Conservation (phyloP, 805 yeast species). For the Wickerhamomyces mucosus region DNA sequence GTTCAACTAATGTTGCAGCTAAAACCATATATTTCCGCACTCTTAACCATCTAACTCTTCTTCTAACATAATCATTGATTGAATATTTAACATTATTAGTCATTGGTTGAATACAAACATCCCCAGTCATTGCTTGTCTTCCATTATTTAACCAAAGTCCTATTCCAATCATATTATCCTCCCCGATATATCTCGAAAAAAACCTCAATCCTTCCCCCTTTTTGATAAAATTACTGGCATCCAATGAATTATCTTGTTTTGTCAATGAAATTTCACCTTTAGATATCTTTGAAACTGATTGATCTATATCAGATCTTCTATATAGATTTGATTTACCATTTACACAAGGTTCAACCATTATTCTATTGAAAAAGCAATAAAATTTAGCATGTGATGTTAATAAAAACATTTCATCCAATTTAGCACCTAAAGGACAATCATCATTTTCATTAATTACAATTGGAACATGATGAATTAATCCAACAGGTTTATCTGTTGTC, state of each 20-base stretch:
- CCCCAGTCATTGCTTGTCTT: slow-evolving; percentile 71
- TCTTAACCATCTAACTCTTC: slow-evolving; percentile 79
- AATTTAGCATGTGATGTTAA: slow-evolving; percentile 80
- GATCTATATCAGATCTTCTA: slow-evolving; percentile 54
- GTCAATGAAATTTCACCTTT: slow-evolving; percentile 21
- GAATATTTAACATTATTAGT: slow-evolving; percentile 13
- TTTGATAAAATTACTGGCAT: slow-evolving; percentile 22
- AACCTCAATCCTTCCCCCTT: slow-evolving; percentile 46
- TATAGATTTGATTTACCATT: slow-evolving; percentile 84
- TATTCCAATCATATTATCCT: slow-evolving; percentile 87
- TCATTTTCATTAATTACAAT: slow-evolving; percentile 32
- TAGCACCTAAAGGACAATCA: slow-evolving; percentile 38
- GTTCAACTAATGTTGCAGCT: slow-evolving; percentile 77
- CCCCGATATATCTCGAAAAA: slow-evolving; percentile 79
- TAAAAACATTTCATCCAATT: slow-evolving; percentile 77
- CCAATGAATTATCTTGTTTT: slow-evolving; percentile 25
- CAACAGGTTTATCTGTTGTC: slow-evolving; percentile 33
- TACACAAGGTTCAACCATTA: slow-evolving; percentile 78
- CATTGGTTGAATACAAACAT: slow-evolving; percentile 70
- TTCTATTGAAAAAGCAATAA: slow-evolving; percentile 66
- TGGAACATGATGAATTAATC: slow-evolving; percentile 78
- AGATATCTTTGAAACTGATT: slow-evolving; percentile 38
- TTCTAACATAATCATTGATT: slow-evolving; percentile 45
- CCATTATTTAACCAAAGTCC: slow-evolving; percentile 70
- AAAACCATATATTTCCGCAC: slow-evolving; percentile 83